Evolutionary conservation across 805 yeast genomes (phyloP).

Genomic region (Wickerhamomyces queroliae): DNA sequence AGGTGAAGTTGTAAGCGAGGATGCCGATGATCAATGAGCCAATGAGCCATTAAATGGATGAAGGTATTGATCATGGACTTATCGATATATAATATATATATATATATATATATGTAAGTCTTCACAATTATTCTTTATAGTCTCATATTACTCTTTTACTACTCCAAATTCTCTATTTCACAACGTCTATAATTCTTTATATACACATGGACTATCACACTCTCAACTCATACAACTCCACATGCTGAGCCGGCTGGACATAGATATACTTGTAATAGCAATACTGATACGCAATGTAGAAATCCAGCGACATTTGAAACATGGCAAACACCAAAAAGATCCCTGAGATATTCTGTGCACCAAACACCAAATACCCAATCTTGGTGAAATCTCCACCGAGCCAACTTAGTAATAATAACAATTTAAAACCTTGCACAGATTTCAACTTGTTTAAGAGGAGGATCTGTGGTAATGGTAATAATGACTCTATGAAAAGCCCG

Average conservation of each 20-base stretch:
- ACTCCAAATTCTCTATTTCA: too few species aligned
- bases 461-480: constrained; percentile 74
- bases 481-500: constrained; percentile 68
- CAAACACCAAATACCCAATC: constrained; percentile 66
- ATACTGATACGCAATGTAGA: constrained; percentile 68
- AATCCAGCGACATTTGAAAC: constrained; percentile 72
- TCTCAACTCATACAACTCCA: constrained; percentile 8
- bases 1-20: too few species aligned
- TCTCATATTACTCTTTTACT: too few species aligned
- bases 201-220: too few species aligned
- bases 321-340: constrained; percentile 66
- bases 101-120: too few species aligned
- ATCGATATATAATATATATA: too few species aligned
- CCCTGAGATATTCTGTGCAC: constrained; percentile 61
- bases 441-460: constrained; percentile 59
- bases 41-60: too few species aligned
- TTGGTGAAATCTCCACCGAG: constrained; percentile 83
- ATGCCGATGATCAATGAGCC: too few species aligned
- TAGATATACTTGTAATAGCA: constrained; percentile 49
- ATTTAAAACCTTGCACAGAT: constrained; percentile 73
- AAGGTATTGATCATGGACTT: too few species aligned
- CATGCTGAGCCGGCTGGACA: background rate
- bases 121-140: too few species aligned
- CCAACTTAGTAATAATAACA: constrained; percentile 76
- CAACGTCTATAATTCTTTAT: too few species aligned